Percentiles rank a stretch among this genome's conserved stretches.
Conservation (phyloP, 345 rosid genomes). For the Raphanus sativus region DNA sequence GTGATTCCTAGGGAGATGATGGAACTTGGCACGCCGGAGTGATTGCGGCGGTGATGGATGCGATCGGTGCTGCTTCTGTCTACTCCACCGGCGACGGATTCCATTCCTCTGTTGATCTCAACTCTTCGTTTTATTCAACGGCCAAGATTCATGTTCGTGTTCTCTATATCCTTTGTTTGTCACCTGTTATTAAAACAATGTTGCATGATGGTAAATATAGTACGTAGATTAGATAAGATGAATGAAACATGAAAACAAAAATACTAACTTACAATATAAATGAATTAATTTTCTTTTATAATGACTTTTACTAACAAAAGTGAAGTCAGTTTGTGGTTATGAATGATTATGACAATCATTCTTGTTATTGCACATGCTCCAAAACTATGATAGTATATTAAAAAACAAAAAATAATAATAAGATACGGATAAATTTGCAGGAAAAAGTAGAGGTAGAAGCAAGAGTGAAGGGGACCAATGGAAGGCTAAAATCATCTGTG, state of each 20-base stretch:
- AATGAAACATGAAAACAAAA: neutral
- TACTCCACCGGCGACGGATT: slow-evolving; percentile 37
- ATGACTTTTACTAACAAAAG: neutral
- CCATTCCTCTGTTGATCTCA: slow-evolving; percentile 48
- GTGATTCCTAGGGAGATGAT: slow-evolving; percentile 25
- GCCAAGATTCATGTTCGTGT: slow-evolving; percentile 49
- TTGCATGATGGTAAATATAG: neutral
- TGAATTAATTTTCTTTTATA: neutral
- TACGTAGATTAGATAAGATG: neutral
- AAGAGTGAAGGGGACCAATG: slow-evolving; percentile 47
- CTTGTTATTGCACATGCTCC: neutral
- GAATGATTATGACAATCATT: neutral
- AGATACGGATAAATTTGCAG: slow-evolving; percentile 33
- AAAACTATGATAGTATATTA: neutral
- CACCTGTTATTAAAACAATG: neutral
- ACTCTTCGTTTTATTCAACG: slow-evolving; percentile 47
- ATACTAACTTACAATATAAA: neutral
- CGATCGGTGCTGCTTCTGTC: slow-evolving; percentile 48
- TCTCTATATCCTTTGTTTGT: neutral
- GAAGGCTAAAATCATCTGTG: slow-evolving; percentile 44
- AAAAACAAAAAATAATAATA: no score
- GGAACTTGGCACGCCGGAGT: slow-evolving; percentile 61
- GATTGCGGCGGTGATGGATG: slow-evolving; percentile 50
- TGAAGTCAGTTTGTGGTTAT: neutral
- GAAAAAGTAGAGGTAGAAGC: slow-evolving; percentile 69